Evolutionary conservation across 805 yeast genomes (phyloP).

Genomic region (Sungouiozyma intestinalis): DNA sequence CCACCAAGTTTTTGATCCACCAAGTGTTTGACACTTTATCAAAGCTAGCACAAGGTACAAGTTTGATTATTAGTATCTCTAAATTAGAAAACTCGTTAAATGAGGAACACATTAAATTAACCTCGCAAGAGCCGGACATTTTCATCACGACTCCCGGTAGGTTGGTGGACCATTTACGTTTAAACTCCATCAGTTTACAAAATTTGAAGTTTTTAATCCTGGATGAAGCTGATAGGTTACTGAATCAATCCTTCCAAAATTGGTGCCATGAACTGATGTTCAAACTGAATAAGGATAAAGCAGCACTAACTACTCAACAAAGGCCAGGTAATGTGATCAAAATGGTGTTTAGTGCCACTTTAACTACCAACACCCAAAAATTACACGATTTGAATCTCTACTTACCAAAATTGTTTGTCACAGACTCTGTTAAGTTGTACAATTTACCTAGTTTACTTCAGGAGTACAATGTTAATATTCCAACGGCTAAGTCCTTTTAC

Average conservation of each 20-base stretch:
- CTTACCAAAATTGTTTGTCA: constrained; percentile 56
- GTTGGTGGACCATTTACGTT: constrained; percentile 59
- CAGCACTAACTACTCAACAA: constrained; percentile 9
- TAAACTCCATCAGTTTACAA: constrained; percentile 35
- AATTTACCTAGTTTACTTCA: constrained; percentile 45
- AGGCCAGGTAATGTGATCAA: constrained; percentile 39
- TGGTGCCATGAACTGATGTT: constrained; percentile 60
- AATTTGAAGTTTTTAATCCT: constrained; percentile 54
- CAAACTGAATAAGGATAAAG: constrained; percentile 29
- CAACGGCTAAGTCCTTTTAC: constrained; percentile 33
- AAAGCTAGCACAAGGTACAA: constrained; percentile 54
- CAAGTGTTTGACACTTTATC: constrained; percentile 68
- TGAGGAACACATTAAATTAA: constrained; percentile 51
- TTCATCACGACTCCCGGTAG: constrained; percentile 70
- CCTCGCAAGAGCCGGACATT: constrained; percentile 48
- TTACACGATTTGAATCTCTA: constrained; percentile 58
- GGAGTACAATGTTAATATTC: constrained; percentile 32
- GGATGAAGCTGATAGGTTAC: constrained; percentile 73
- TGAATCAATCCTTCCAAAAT: constrained; percentile 86
- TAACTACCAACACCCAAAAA: constrained; percentile 87
- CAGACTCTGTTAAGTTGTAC: constrained; percentile 58
- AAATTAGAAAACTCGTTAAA: constrained; percentile 47
- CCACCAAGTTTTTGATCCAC: constrained; percentile 76
- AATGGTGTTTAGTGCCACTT: constrained; percentile 82
- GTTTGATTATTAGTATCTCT: constrained; percentile 41